Base-by-base conservation (phyloP, 2,329 filamentous ascomycete genomes). In the Ploettnerulaceae sp. region DNA sequence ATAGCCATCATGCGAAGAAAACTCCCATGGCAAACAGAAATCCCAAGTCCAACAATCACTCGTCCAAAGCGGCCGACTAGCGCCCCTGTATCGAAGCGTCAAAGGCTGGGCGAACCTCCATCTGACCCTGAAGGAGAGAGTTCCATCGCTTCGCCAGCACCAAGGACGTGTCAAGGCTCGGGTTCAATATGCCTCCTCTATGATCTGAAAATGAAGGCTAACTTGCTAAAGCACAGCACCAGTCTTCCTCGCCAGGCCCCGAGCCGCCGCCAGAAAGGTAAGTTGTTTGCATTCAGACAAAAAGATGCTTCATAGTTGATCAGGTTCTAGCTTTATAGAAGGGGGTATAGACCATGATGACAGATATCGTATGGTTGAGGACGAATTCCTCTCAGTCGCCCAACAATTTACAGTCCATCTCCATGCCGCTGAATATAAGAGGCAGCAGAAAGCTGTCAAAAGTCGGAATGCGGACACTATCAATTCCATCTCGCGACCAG, bases 331-430 rank as follows among this genome's bases (percentile, higher is more conserved):
- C 7, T 60, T 59, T 21, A 89, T 91, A 84, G 68, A 71, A 2
- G 72, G 79, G 36, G 82, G 81, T 2, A 64, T 76, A n/a, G 70
- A 75, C 3, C 65, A 73, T n/a, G 87, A 93, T 62, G 85, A 90
- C 61, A 69, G 68, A 45, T 91, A 79, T 65, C 82, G 86, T 58
- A 90, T 91, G 84, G 87, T 93, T 0, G 87, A 91, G 64, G 87
- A 93, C 57, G 86, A 91, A 56, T 79, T 93, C 53, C 67, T 84
- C 15, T 68, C 75, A 12, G 77, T 81, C 0, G 86, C 86, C 0
- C 76, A 79, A 42, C 68, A 71, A 2, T 91, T 87, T 65, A 91
- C 86, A 0, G 74, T 76, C 4, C 85, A 89, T 63, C 73, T 91
- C 1, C 86, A 90, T 61, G 77, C 81, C n/a, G 84, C 81, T 12